These are phyloP conservation scores for Neurospora sp. DNA, from an alignment of 2,329 filamentous ascomycete species.

Conservation along the genomic window DNA sequence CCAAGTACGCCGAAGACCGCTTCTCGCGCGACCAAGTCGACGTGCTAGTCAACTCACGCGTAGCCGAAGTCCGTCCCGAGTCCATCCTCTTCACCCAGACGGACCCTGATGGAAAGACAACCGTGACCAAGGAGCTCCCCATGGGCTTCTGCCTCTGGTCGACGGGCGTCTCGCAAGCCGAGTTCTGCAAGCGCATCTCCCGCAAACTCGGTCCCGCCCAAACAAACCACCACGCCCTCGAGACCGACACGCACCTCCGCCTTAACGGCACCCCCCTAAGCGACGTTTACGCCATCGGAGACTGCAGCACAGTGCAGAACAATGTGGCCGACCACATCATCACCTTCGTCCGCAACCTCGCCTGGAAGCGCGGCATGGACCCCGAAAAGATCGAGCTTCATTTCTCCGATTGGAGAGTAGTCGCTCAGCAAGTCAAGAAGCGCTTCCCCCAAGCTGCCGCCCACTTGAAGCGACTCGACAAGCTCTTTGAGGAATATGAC, in stretches of 20 bases:
- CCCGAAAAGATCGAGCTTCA: constrained; percentile 79
- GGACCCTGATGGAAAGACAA: constrained; percentile 53
- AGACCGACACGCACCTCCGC: constrained; percentile 89
- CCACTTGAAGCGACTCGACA: constrained; percentile 82
- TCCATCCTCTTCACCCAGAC: constrained; percentile 86
- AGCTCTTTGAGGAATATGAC: constrained; percentile 86
- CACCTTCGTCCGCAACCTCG: constrained; percentile 77
- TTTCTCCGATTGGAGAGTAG: constrained; percentile 78
- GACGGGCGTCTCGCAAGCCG: constrained; percentile 81
- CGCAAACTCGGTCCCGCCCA: constrained; percentile 67
- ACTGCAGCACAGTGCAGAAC: constrained; percentile 95
- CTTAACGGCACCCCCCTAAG: constrained; percentile 81
- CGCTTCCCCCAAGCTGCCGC: constrained; percentile 84
- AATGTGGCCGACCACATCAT: constrained; percentile 89
- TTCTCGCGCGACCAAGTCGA: constrained; percentile 89
- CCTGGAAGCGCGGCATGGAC: constrained; percentile 86
- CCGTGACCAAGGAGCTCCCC: constrained; percentile 84
- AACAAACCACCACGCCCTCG: constrained; percentile 82
- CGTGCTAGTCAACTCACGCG: constrained; percentile 84
- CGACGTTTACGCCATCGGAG: constrained; percentile 92
- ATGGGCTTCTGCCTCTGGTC: constrained; percentile 98
- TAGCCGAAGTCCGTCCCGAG: constrained; percentile 77
- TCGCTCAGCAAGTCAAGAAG: constrained; percentile 74
- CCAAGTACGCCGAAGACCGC: constrained; percentile 80
- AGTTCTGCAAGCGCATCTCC: constrained; percentile 68